Base-by-base conservation (phyloP, 148 eudicot species). In the Fallopia convolvulus region DNA sequence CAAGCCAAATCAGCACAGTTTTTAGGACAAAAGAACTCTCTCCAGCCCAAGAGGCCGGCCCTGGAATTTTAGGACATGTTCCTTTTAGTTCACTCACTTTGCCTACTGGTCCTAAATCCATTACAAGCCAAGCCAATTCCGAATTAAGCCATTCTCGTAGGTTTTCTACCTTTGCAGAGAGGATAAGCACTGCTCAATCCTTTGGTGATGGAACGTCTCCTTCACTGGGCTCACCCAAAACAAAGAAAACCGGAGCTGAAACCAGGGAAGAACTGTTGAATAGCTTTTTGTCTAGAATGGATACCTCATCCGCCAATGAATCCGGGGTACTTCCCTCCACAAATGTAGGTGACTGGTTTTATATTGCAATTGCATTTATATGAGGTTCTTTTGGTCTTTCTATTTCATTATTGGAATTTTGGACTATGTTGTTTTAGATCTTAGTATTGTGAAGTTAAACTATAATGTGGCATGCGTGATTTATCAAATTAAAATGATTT, bases 221-320 rank as follows among this genome's bases (percentile, higher is more conserved):
- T 81, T 85, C 89, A 3, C 77, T 81, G 72, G 92, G 89, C 50
- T 95, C 99, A 40, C 97, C 97, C 23, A 95, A 95, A 86, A 87
- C 87, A 77, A 92, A 95, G 89, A 92, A 92, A 79, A 92, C 92
- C 2, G 99, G 97, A 78, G 89, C 85, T 76, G 99, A 96, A 84
- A 91, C 98, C 21, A 86, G 90, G 78, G 99, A 95, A 82, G 97
- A 95, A 76, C 88, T 91, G 79, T 74, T 88, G 80, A 93, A 78
- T 81, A 88, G 91, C 86, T 76, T 91, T 76, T 77, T 88, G 74
- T 85, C 87, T 42, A 91, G 87, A 89, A 79, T 91, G 39, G 90
- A 91, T 52, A 48, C 80, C 12, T 80, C 88, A 83, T 83, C 83
- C 79, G 82, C 90, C 53, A 66, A 80, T 65, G 97, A 86, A 82